These are phyloP conservation scores for Lichenothelia convexa DNA, from an alignment of 495 filamentous ascomycete genomes.

Conservation along the genomic window DNA sequence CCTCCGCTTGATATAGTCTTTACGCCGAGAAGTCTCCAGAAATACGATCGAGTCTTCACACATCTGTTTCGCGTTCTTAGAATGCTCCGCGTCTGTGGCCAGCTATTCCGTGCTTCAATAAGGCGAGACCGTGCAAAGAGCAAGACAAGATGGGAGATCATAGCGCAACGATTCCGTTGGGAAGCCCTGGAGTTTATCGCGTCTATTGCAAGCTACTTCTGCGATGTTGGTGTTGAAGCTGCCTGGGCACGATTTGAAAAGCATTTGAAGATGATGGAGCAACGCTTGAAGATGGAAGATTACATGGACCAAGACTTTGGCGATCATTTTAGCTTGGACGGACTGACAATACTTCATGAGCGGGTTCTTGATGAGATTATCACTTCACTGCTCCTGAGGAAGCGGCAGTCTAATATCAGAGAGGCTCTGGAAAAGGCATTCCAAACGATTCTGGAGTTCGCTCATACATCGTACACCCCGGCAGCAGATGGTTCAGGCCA, in stretches of 20 bases:
- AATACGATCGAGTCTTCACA: conserved; percentile 72
- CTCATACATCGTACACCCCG: too few relatives aligned
- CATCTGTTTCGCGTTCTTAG: conserved; percentile 57
- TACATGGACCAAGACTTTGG: conserved; percentile 21
- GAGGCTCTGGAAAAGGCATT: conserved; percentile 66
- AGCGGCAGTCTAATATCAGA: conserved; percentile 50
- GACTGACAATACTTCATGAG: conserved; percentile 55
- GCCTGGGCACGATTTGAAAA: conserved; percentile 53
- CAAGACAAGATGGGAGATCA: conserved; percentile 14
- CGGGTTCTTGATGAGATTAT: conserved; percentile 62
- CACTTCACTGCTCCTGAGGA: conserved; percentile 49
- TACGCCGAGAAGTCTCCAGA: conserved; percentile 42
- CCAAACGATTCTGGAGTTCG: conserved; percentile 48
- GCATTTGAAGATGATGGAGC: conserved; percentile 45
- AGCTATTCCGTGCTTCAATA: conserved; percentile 39
- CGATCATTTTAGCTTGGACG: conserved; percentile 32
- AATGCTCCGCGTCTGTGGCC: conserved; percentile 63
- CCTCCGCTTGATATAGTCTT: conserved; percentile 54
- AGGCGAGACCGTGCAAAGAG: conserved; percentile 28
- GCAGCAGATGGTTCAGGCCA: too few relatives aligned
- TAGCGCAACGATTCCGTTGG: conserved; percentile 37
- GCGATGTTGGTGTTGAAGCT: conserved; percentile 51
- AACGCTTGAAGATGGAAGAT: conserved; percentile 24
- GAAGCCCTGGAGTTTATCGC: conserved; percentile 65
- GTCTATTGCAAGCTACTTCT: conserved; percentile 51